phyloP scores from a whole-genome alignment of 768 basidiomycete genomes.

The Boletus reticulatus region DNA sequence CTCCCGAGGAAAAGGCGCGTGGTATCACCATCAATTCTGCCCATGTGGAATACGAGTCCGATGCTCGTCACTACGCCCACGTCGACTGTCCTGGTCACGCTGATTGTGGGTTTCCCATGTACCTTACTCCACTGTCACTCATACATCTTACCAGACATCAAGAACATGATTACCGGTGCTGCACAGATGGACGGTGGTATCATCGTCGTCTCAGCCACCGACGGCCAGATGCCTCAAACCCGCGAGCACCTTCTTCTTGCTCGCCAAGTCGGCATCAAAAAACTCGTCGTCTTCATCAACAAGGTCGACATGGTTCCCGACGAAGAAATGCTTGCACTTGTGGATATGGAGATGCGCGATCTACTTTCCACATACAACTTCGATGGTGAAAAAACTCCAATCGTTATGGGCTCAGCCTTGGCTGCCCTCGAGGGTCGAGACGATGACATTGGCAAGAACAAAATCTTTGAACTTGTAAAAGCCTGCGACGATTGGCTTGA shows the following conservation, averaged over 20 bases:
- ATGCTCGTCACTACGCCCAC: conserved; percentile 88
- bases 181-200: conserved; percentile 97
- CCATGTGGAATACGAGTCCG: conserved; percentile 98
- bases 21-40: conserved; percentile 99
- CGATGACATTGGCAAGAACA: conserved; percentile 72
- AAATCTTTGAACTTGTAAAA: conserved; percentile 78
- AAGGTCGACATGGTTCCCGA: conserved; percentile 97
- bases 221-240: conserved; percentile 99
- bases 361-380: conserved; percentile 89
- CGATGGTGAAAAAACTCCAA: conserved; percentile 97
- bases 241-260: conserved; percentile 97
- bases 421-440: conserved; percentile 90
- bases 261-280: conserved; percentile 96
- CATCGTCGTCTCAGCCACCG: conserved; percentile 96
- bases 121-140: neutral
- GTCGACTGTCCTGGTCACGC: conserved; percentile 98
- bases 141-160: conserved; percentile 61
- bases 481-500: conserved; percentile 96
- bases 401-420: conserved; percentile 95
- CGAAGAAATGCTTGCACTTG: conserved; percentile 97
- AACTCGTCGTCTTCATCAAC: conserved; percentile 99
- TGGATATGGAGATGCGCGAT: conserved; percentile 99
- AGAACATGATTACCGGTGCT: conserved; percentile 99
- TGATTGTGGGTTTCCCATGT: conserved; percentile 61
- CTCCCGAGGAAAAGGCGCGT: conserved; percentile 98